Base-by-base conservation (phyloP, 495 filamentous ascomycete genomes). In the Neurospora intermedia region DNA sequence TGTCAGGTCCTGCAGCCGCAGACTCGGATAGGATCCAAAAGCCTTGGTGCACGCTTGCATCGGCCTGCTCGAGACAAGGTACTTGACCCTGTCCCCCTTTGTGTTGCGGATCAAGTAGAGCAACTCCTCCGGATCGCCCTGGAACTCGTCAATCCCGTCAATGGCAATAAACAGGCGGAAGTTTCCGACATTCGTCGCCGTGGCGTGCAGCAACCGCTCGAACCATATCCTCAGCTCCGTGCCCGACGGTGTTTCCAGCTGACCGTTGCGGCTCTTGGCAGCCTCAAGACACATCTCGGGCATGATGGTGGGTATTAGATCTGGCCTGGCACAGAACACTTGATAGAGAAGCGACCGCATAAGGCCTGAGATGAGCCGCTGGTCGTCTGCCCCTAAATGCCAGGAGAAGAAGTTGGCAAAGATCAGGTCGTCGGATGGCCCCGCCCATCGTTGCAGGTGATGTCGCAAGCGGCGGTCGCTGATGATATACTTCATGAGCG, bases 81-180 rank as follows among this genome's bases (percentile, higher is more conserved):
- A 70, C 41, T 70, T 70, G 31, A 70, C 18, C n/a, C 41, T 6
- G 0, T 39, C 38, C 1, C n/a, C 35, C 6, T 15, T 70, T 4
- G 69, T 70, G 69, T 39, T 59, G 43, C 41, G 27, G 10, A 81
- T 70, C 2, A 80, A 54, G 43, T 75, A 46, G 23, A 69, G 59
- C 11, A 79, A 39, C 0, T 70, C 73, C 27, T 69, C 69, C 7
- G 38, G 73, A 45, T 77, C 71, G 5, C 77, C 83, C 2, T 80
- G 71, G 72, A 76, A 84, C 70, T 87, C 85, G 69, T 86, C 85
- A 0, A 87, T 75, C 2, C 84, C 85, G 73, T 87, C 87, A 43
- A 88, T 82, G 4, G 69, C 69, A 48, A 87, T 83, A 59, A 87
- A 81, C 41, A 70, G 10, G 6, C 35, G n/a, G 4, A 70, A 11